These are phyloP conservation scores for Leishmania aethiopica DNA, from an alignment of 208 protist species.

Conservation along the genomic window DNA sequence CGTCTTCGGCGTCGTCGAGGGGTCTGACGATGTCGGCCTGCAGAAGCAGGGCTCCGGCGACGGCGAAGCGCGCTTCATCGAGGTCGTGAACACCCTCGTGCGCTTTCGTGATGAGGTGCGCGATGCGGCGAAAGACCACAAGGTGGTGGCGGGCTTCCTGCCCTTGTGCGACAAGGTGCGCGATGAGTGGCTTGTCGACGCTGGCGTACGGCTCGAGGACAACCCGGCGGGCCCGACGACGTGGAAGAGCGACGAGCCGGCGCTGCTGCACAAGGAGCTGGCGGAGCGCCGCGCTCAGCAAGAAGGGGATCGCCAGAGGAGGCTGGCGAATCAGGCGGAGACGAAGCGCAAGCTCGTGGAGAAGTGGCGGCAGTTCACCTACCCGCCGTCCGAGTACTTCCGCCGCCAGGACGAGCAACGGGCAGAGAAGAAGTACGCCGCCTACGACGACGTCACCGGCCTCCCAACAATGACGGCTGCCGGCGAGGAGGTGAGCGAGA, in stretches of 20 bases:
- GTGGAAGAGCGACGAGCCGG: constrained; percentile 82
- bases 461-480: constrained; percentile 42
- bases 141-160: constrained; percentile 52
- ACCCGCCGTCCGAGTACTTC: constrained; percentile 51
- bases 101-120: constrained; percentile 79
- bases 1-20: constrained; percentile 92
- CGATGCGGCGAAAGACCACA: constrained; percentile 49
- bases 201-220: constrained; percentile 87
- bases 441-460: constrained; percentile 59
- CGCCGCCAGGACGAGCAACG: constrained; percentile 30
- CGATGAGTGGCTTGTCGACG: constrained; percentile 77
- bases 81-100: constrained; percentile 72
- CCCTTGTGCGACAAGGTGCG: constrained; percentile 77
- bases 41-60: constrained; percentile 29
- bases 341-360: constrained; percentile 65
- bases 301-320: constrained; percentile 42
- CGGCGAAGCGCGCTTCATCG: constrained; percentile 38
- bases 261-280: constrained; percentile 55
- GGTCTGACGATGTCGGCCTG: constrained; percentile 72
- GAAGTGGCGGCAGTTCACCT: constrained; percentile 68
- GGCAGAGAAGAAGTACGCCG: constrained; percentile 40
- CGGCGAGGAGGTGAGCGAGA: constrained; percentile 58
- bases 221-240: constrained; percentile 62
- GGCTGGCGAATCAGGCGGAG: constrained; percentile 64
- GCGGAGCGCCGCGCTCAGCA: constrained; percentile 45